Evolutionary conservation across 2,329 filamentous ascomycete species (phyloP).

Genomic region (Macrophomina pseudophaseolina): DNA sequence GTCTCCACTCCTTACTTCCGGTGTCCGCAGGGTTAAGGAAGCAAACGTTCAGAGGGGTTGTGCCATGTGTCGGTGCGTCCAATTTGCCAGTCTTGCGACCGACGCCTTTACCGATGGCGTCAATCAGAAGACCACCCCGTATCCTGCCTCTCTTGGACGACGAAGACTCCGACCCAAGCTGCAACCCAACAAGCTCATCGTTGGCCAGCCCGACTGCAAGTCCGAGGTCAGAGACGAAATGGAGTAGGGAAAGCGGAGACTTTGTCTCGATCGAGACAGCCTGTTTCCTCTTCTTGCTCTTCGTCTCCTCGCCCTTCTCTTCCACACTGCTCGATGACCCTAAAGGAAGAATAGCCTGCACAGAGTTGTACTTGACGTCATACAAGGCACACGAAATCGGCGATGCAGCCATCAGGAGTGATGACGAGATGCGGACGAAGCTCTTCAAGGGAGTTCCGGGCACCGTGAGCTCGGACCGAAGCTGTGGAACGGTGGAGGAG

Average conservation of each 20-base stretch:
- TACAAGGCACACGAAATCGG: constrained; percentile 59
- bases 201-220: constrained; percentile 69
- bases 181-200: constrained; percentile 69
- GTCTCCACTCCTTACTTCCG: constrained; percentile 30
- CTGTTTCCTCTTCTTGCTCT: constrained; percentile 44
- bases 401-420: constrained; percentile 68
- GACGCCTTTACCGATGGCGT: constrained; percentile 73
- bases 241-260: constrained; percentile 41
- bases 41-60: constrained; percentile 19
- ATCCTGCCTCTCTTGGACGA: constrained; percentile 45
- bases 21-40: constrained; percentile 20
- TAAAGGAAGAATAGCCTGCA: constrained; percentile 50
- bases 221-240: constrained; percentile 70
- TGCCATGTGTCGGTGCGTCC: constrained; percentile 5
- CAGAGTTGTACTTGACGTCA: constrained; percentile 69
- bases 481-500: constrained; percentile 64
- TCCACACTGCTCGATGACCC: constrained; percentile 26
- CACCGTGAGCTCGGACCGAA: constrained; percentile 58
- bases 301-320: constrained; percentile 35
- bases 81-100: constrained; percentile 15
- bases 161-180: constrained; percentile 47
- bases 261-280: constrained; percentile 50
- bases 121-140: constrained; percentile 66
- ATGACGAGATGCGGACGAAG: constrained; percentile 70
- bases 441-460: constrained; percentile 60